Percentiles rank a stretch among this genome's conserved stretches.
phyloP scores from a whole-genome alignment of 345 rosid genomes.

The Gossypium thurberi region DNA sequence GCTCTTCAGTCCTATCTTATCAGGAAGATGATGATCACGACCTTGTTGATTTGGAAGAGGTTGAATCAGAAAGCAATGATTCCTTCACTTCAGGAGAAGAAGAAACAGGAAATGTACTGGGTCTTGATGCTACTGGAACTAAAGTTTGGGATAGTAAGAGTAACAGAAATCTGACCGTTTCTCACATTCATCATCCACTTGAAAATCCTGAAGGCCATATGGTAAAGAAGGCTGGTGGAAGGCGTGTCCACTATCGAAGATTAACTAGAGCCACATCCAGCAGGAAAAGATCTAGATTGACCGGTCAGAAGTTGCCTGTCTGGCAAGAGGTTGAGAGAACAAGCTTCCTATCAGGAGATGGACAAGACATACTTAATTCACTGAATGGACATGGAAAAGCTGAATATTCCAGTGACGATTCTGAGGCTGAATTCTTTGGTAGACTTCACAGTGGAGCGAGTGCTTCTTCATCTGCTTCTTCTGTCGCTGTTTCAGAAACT shows the following conservation, averaged over 20 bases:
- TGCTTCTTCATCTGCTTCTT: conserved; percentile 62
- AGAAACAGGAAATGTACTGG: conserved; percentile 53
- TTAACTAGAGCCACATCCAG: conserved; percentile 40
- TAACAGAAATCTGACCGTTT: conserved; percentile 61
- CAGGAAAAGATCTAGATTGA: conserved; percentile 65
- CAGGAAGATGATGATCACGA: conserved; percentile 45
- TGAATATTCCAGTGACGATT: conserved; percentile 63
- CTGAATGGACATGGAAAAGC: conserved; percentile 30
- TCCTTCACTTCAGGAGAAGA: conserved; percentile 79
- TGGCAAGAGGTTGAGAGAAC: conserved; percentile 84
- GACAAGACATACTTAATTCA: conserved; percentile 55
- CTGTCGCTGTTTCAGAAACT: conserved; percentile 38
- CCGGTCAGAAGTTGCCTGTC: conserved; percentile 33
- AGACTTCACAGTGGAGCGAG: conserved; percentile 62
- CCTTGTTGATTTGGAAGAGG: conserved; percentile 27
- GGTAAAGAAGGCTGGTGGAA: conserved; percentile 43
- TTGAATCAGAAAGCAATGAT: conserved; percentile 51
- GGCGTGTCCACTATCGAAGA: conserved; percentile 42
- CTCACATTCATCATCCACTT: conserved; percentile 93
- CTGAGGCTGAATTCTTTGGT: conserved; percentile 50
- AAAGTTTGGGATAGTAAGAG: conserved; percentile 95
- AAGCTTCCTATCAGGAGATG: conserved; percentile 77
- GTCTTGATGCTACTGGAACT: conserved; percentile 86
- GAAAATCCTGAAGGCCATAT: conserved; percentile 54
- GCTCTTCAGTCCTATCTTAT: conserved; percentile 33